A percentile compares a stretch with the other conserved stretches of the same genome.
These are phyloP conservation scores for Entrophospora sp. DNA, from an alignment of 192 early-diverging fungal species.

Conservation along the genomic window DNA sequence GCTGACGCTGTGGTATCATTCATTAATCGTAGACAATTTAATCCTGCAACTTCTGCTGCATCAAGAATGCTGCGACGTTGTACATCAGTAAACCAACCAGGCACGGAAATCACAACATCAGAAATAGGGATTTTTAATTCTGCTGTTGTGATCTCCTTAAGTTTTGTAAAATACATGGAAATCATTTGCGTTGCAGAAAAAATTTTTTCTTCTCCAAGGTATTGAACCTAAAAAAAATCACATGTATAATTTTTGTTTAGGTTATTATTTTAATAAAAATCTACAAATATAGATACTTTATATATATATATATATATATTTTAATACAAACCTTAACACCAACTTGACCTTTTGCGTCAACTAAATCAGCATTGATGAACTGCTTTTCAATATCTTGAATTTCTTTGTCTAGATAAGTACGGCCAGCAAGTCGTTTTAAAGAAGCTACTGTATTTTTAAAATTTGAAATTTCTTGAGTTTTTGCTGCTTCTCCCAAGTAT, in stretches of 20 bases:
- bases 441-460: conserved; percentile 90
- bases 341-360: conserved; percentile 75
- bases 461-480: conserved; percentile 93
- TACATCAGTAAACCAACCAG: conserved; percentile 90
- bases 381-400: conserved; percentile 72
- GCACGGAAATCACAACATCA: conserved; percentile 90
- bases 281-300: too few relatives aligned
- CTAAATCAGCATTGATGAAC: conserved; percentile 74
- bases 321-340: conserved; percentile 52
- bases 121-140: conserved; percentile 81
- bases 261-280: too few relatives aligned
- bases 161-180: conserved; percentile 90
- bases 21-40: conserved; percentile 86
- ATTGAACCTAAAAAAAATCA: conserved; percentile 54
- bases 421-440: conserved; percentile 88
- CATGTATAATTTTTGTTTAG: neutral
- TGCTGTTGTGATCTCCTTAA: conserved; percentile 77
- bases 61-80: conserved; percentile 84
- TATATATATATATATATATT: neutral
- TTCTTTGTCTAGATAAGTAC: conserved; percentile 77
- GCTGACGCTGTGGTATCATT: conserved; percentile 92
- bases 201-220: conserved; percentile 61
- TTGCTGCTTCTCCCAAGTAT: conserved; percentile 90
- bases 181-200: conserved; percentile 86
- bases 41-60: conserved; percentile 77